Percentiles rank a stretch among this genome's conserved stretches.
These are phyloP conservation scores for Xylaria sp. DNA, from an alignment of 2,329 filamentous ascomycete genomes.

Conservation along the genomic window DNA sequence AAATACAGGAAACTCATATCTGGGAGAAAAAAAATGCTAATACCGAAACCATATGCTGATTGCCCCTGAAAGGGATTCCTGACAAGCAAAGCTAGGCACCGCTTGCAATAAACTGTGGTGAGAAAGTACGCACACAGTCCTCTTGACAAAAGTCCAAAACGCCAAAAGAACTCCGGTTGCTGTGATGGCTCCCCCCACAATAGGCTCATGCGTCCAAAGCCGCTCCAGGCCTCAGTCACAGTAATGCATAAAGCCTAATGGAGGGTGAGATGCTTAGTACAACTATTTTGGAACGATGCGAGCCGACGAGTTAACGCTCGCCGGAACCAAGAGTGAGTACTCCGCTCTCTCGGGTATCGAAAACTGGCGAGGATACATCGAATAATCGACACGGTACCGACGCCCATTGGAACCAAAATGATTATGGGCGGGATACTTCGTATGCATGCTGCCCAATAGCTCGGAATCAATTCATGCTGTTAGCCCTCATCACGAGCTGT, in stretches of 20 bases:
- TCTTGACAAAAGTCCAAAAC: slow-evolving; percentile 41
- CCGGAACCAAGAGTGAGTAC: slow-evolving; percentile 18
- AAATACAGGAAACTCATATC: slow-evolving; percentile 14
- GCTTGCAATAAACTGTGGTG: slow-evolving; percentile 17
- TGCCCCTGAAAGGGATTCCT: slow-evolving; percentile 12
- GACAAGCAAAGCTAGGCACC: slow-evolving; percentile 19
- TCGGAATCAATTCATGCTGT: slow-evolving; percentile 46
- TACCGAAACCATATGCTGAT: slow-evolving; percentile 21
- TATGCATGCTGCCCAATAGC: slow-evolving; percentile 13
- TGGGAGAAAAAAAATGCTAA: slow-evolving; percentile 21
- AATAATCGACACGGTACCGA: slow-evolving; percentile 25
- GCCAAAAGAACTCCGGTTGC: slow-evolving; percentile 47
- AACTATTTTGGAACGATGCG: slow-evolving; percentile 40
- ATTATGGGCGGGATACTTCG: slow-evolving; percentile 8
- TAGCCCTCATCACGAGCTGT: slow-evolving; percentile 49
- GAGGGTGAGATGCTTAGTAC: slow-evolving; percentile 40
- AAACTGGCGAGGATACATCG: slow-evolving; percentile 28
- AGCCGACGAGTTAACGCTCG: slow-evolving; percentile 38
- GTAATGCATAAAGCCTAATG: slow-evolving; percentile 41
- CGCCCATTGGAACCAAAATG: slow-evolving; percentile 6
- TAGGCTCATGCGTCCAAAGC: slow-evolving; percentile 22
- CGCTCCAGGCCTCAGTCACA: slow-evolving; percentile 39
- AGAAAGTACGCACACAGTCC: slow-evolving; percentile 21
- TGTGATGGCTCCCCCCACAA: slow-evolving; percentile 33
- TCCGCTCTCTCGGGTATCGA: slow-evolving; percentile 39